A percentile compares a stretch with the other conserved stretches of the same genome.
Conservation (phyloP, 78 protist species). For the Dictyostelium discoideum region DNA sequence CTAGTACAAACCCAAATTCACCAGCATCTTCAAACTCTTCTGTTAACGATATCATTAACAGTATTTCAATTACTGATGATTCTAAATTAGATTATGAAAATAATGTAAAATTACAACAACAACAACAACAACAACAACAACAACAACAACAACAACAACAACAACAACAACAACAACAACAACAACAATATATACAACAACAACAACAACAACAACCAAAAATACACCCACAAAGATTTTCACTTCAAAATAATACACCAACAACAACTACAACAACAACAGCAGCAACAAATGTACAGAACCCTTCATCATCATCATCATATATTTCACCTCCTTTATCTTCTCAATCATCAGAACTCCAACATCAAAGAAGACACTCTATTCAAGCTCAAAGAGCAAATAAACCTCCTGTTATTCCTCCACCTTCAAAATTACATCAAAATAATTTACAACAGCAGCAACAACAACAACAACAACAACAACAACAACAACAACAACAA, state of each 20-base stretch:
- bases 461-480: constrained; percentile 7
- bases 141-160: not conserved
- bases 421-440: not conserved
- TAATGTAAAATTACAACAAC: not conserved
- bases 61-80: not conserved
- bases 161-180: not conserved
- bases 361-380: not conserved
- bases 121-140: not conserved
- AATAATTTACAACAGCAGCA: not conserved
- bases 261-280: not conserved
- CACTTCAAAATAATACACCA: not conserved
- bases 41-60: not conserved
- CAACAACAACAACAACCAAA: constrained; percentile 13
- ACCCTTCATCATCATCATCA: not conserved
- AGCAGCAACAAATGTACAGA: not conserved
- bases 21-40: not conserved
- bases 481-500: not conserved
- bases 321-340: not conserved
- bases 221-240: not conserved
- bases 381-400: not conserved
- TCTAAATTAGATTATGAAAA: not conserved
- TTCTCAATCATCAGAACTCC: not conserved
- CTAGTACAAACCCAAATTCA: not conserved
- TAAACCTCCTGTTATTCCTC: constrained; percentile 7
- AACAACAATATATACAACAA: not conserved